A percentile compares a stretch with the other conserved stretches of the same genome.
phyloP scores from a whole-genome alignment of 306 rosid genomes.

The Ceratonia siliqua region DNA sequence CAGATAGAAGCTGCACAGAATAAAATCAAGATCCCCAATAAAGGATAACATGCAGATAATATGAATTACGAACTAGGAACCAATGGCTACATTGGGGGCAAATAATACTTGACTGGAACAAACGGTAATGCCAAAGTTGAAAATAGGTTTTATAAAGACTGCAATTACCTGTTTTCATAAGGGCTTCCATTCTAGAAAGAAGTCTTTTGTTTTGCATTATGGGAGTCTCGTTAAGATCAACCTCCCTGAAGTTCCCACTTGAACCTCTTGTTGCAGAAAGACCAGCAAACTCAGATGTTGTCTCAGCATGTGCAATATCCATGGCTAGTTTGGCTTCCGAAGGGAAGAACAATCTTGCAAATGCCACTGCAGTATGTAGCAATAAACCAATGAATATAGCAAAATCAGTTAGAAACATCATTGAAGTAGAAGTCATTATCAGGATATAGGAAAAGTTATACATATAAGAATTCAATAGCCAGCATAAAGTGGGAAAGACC shows the following conservation, averaged over 20 bases:
- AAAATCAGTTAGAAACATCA: conserved; percentile 1
- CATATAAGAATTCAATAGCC: not conserved
- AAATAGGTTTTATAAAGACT: not conserved
- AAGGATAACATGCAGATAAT: not conserved
- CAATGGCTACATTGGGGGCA: not conserved
- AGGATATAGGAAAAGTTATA: not conserved
- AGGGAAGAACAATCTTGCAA: conserved; percentile 79
- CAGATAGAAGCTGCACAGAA: not conserved
- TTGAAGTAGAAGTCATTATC: conserved; percentile 3
- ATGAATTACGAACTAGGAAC: not conserved
- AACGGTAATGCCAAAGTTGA: not conserved
- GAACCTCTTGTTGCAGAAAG: conserved; percentile 54
- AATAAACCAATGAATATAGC: conserved; percentile 4
- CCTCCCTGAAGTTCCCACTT: conserved; percentile 68
- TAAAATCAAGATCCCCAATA: not conserved
- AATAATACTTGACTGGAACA: not conserved
- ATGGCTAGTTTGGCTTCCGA: conserved; percentile 84
- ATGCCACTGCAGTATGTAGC: conserved; percentile 65
- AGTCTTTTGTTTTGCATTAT: conserved; percentile 66
- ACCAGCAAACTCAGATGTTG: conserved; percentile 51
- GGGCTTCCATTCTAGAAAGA: conserved; percentile 60
- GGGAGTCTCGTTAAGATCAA: conserved; percentile 88
- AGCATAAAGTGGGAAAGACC: not conserved
- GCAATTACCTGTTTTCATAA: conserved; percentile 75
- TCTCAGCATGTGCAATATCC: conserved; percentile 74